phyloP scores from a whole-genome alignment of 1,284 basidiomycete species.

The Hypsizygus ulmarius region DNA sequence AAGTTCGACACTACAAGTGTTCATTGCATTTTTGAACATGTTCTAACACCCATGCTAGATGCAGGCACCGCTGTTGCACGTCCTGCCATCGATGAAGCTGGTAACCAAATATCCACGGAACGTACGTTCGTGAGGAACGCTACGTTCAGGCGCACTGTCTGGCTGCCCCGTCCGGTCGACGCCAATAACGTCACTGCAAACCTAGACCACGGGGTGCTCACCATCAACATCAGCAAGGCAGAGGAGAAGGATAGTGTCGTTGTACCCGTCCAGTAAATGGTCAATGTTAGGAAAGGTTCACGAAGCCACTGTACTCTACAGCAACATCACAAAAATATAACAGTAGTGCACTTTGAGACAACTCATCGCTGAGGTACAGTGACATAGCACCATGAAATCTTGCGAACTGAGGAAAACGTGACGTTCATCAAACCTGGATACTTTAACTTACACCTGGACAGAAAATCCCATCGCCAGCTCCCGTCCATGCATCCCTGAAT shows the following conservation, averaged over 20 bases:
- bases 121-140: slow-evolving; percentile 53
- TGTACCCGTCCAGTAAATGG: slow-evolving; percentile 35
- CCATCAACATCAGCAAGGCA: slow-evolving; percentile 56
- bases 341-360: no score
- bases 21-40: not conserved
- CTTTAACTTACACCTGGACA: not conserved
- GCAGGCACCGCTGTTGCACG: slow-evolving; percentile 26
- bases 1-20: slow-evolving; percentile 17
- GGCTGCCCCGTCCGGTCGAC: slow-evolving; percentile 65
- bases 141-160: slow-evolving; percentile 65
- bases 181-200: slow-evolving; percentile 58
- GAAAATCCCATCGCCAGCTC: slow-evolving; percentile 8
- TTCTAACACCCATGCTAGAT: not conserved
- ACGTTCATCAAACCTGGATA: slow-evolving; percentile 13
- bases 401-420: slow-evolving; percentile 7
- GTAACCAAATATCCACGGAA: slow-evolving; percentile 54
- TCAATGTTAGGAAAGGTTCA: not conserved
- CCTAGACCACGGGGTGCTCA: slow-evolving; percentile 67
- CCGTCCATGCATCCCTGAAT: slow-evolving; percentile 16
- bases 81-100: slow-evolving; percentile 29
- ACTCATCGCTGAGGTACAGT: no score
- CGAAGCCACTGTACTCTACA: no score
- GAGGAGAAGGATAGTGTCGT: slow-evolving; percentile 52
- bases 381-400: no score
- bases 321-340: no score